Percentiles rank a stretch among this genome's conserved stretches.
Conservation (phyloP, 2,329 filamentous ascomycete species). For the Curvularia sp. region DNA sequence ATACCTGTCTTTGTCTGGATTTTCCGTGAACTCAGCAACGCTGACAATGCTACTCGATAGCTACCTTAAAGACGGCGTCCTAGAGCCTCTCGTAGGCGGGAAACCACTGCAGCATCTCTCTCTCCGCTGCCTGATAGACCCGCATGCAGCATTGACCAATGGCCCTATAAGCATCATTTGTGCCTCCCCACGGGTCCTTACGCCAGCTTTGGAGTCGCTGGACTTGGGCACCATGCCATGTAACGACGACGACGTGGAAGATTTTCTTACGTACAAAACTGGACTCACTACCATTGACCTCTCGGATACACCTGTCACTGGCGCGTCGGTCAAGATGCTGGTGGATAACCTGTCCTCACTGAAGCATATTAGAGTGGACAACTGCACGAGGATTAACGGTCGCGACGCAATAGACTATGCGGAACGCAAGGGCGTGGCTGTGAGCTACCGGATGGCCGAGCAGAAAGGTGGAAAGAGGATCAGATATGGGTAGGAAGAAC, state of each 20-base stretch:
- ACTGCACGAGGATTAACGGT: slow-evolving; percentile 46
- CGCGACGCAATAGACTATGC: slow-evolving; percentile 55
- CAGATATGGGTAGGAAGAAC: slow-evolving; percentile 14
- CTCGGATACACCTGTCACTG: slow-evolving; percentile 49
- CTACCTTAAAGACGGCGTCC: neutral
- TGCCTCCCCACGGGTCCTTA: slow-evolving; percentile 35
- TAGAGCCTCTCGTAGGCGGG: neutral
- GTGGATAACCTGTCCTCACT: slow-evolving; percentile 39
- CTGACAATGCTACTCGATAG: neutral
- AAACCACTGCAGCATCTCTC: neutral
- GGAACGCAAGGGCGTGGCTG: slow-evolving; percentile 41
- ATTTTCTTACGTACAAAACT: slow-evolving; percentile 28
- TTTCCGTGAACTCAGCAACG: slow-evolving; percentile 6
- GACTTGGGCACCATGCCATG: slow-evolving; percentile 26
- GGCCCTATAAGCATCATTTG: slow-evolving; percentile 16
- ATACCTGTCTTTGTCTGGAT: slow-evolving; percentile 28
- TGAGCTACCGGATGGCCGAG: slow-evolving; percentile 34
- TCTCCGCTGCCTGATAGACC: slow-evolving; percentile 7
- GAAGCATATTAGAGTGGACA: slow-evolving; percentile 42
- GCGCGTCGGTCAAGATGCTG: slow-evolving; percentile 52
- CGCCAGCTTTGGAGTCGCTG: slow-evolving; percentile 26
- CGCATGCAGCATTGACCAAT: slow-evolving; percentile 10
- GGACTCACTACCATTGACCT: slow-evolving; percentile 46
- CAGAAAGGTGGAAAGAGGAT: slow-evolving; percentile 22
- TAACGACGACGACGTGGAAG: slow-evolving; percentile 44